Evolutionary conservation across 306 rosid species (phyloP), one percentile per base, ranked within the genome.

Genomic region (Parietaria judaica): DNA sequence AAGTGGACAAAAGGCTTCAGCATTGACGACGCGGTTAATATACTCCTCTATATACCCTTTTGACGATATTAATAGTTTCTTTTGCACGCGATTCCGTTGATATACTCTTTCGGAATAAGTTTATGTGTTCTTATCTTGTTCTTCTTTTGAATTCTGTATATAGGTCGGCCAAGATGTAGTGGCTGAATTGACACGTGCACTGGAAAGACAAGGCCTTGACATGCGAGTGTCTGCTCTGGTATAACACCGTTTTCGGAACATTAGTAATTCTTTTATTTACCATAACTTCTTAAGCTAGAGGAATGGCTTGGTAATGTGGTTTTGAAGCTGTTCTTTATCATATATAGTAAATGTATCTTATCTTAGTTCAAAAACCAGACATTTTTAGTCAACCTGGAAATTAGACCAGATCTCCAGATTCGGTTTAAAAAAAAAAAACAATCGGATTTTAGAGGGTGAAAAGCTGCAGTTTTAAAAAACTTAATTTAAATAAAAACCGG

Each of bases 111-210:
- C 43, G 51, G 65, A 36, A 9, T 11, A 41, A 0, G 45, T 9
- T 38, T 0, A 1, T 37, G 6, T 43, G 23, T 64, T 36, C 14
- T 13, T 11, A 15, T 16, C 11, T 12, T 59, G 60, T 16, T n/a
- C 15, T 50, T 66, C 7, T 35, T 66, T 63, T 14, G 3, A 5
- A 52, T 74, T 46, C 64, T 57, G 60, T 38, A 54, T 75, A 67
- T 69, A 94, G 99, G 94, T 94, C 63, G 99, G 99, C 67, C 78
- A 80, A 81, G 97, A 94, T 79, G 90, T 89, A 61, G 97, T 89
- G 45, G 84, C 79, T 14, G 89, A 81, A 70, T 74, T 94, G 71
- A 88, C 83, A 60, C 86, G 78, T 74, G 80, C 97, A 59, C 47
- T 94, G 65, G 89, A 89, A 72, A 86, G 73, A 74, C 58, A 78